Base-by-base conservation (phyloP, 179 eudicot genomes). In the Silene noctiflora region DNA sequence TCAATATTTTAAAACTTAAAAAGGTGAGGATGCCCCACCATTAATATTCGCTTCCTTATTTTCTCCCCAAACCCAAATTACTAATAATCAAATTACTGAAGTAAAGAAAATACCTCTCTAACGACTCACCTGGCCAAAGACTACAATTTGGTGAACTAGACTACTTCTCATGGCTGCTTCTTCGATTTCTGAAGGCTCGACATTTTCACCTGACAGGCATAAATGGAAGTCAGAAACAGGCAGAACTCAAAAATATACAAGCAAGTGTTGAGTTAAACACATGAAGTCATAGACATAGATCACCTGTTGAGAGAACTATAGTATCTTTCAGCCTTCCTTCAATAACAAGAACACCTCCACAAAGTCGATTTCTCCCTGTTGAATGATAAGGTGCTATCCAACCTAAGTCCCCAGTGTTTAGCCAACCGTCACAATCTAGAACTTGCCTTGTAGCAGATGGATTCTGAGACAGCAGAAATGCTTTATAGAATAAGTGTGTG, bases 321-420 rank as follows among this genome's bases (percentile, higher is more conserved):
- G 98, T 95, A 82, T 95, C 99, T 82, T 95, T 95, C 21, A 93
- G 96, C 69, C 99, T 97, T 74, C 99, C 99, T 83, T 93, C 98
- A 65, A 93, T 91, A 83, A 91, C 96, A 79, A 95, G 63, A 74
- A 90, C 81, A 58, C 97, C 99, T 68, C 96, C 91, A 77, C 96
- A 87, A 64, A 71, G 84, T 58, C 98, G 96, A 85, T 94, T 89
- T 76, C 97, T 81, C 42, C 99, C 99, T 6, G 67, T 67, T 59
- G 99, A 87, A 85, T 91, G 97, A 79, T 67, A 63, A 65, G 99
- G 96, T 19, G 89, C 88, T 78, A 95, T 89, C 98, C 98, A 95
- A 12, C 99, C 99, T 70, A 93, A 77, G 78, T 95, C 99, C 72
- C 98, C 99, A 11, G 98, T 88, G 80, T 87, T 76, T 58, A 95